Evolutionary conservation across 2,329 filamentous ascomycete genomes (phyloP).

Genomic region (Elsinoe fawcettii): DNA sequence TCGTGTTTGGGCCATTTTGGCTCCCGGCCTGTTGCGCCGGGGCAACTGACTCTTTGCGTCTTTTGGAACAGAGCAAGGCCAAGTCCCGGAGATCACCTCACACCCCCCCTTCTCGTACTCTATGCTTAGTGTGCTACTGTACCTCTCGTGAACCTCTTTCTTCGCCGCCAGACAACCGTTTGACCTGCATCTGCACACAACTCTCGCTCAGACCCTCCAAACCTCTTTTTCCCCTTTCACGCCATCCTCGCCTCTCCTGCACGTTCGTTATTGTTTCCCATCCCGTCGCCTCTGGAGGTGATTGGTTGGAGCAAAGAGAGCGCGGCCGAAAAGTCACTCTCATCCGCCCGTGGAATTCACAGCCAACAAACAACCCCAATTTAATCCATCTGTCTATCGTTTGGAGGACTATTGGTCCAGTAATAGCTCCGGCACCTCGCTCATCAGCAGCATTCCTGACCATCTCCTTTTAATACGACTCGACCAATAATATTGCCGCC

Average conservation of each 20-base stretch:
- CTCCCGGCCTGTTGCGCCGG: constrained; percentile 4
- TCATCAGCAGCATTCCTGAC: constrained; percentile 10
- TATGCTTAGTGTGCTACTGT: neutral
- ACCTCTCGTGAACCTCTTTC: neutral
- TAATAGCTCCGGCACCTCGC: constrained; percentile 6
- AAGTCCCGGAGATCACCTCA: neutral
- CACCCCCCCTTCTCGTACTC: neutral
- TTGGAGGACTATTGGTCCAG: constrained; percentile 7
- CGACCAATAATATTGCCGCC: neutral
- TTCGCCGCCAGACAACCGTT: neutral
- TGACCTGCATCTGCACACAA: constrained; percentile 6
- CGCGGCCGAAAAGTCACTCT: neutral
- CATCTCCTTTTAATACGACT: neutral
- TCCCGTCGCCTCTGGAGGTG: constrained; percentile 13
- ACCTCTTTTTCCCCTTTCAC: neutral
- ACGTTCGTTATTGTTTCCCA: constrained; percentile 7
- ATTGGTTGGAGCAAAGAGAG: constrained; percentile 4
- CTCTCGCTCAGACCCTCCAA: constrained; percentile 8
- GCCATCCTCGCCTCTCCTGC: constrained; percentile 4
- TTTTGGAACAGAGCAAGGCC: no score
- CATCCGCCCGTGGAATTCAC: constrained; percentile 5
- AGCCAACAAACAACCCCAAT: neutral
- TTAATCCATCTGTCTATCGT: constrained; percentile 10
- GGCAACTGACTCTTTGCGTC: neutral
- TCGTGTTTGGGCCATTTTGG: constrained; percentile 7